These are phyloP conservation scores for Nasturtium officinale DNA, from an alignment of 345 rosid genomes.

Conservation along the genomic window DNA sequence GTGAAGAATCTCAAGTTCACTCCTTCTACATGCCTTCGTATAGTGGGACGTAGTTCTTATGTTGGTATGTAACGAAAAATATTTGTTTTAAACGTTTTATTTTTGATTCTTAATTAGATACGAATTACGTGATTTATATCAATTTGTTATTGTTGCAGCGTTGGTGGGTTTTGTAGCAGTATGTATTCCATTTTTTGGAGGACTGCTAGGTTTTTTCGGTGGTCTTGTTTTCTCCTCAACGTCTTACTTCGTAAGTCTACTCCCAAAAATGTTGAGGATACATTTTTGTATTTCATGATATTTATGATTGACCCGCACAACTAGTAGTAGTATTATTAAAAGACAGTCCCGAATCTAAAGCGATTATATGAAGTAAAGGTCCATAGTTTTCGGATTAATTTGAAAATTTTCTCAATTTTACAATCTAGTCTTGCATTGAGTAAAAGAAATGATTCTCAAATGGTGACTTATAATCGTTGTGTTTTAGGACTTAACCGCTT, in stretches of 20 bases:
- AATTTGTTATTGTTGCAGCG: slow-evolving; percentile 20
- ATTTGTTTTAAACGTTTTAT: background rate
- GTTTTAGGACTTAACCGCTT: too few relatives aligned
- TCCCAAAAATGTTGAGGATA: too few relatives aligned
- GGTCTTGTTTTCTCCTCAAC: slow-evolving; percentile 55
- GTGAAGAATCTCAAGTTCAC: slow-evolving; percentile 34
- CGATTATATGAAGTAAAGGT: too few relatives aligned
- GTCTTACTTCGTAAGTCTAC: slow-evolving; percentile 50
- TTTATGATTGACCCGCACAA: too few relatives aligned
- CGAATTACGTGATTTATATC: background rate
- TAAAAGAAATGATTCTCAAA: background rate
- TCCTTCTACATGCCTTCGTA: slow-evolving; percentile 43
- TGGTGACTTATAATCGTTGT: background rate
- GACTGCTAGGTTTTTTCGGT: slow-evolving; percentile 50
- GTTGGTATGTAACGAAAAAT: background rate
- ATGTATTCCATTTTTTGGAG: slow-evolving; percentile 56
- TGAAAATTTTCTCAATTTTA: background rate
- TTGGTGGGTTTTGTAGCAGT: slow-evolving; percentile 45
- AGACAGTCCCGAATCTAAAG: too few relatives aligned
- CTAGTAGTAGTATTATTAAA: too few relatives aligned
- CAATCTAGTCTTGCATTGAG: background rate
- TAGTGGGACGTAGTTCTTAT: slow-evolving; percentile 29
- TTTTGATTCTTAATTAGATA: background rate
- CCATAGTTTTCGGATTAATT: too few relatives aligned
- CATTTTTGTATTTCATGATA: too few relatives aligned